Evolutionary conservation across 192 early-diverging fungal genomes (phyloP), one percentile per base, ranked within the genome.

Genomic region (Coemansia sp.): DNA sequence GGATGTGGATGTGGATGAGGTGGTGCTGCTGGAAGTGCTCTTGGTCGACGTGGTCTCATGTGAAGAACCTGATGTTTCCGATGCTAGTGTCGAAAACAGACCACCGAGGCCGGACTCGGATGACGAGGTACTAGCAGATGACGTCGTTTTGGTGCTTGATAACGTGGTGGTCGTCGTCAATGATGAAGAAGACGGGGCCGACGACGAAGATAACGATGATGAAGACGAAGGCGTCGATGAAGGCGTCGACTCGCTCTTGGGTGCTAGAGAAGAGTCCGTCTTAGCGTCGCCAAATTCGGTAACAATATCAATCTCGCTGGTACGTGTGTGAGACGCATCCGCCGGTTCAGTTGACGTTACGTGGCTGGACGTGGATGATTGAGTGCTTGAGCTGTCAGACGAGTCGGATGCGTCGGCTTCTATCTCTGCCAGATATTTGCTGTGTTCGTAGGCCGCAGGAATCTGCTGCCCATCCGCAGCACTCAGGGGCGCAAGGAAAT

Each of bases 261-360:
- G 35, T 38, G 35, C n/a, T n/a, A n/a, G n/a, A n/a, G n/a, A n/a
- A n/a, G n/a, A n/a, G n/a, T n/a, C 35, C 14, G 35, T 38, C 35
- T 38, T 14, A n/a, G 50, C 3, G 22, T 28, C 24, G 6, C 23
- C 62, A 23, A 58, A 22, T 16, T 71, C 68, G 11, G 62, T 64
- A 16, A 60, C 31, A 32, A 71, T 71, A 4, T 61, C 31, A 12
- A 71, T 27, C 53, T 71, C 68, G 2, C 53, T 23, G 11, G 66
- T 61, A 27, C 59, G 53, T 4, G 62, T 71, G 24, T 71, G 68
- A 14, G 61, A 49, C 12, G 58, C 48, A 52, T 54, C 52, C n/a
- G 30, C 38, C 16, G 29, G 46, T 30, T 31, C 28, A n/a, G 30
- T 12, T 18, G 18, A 27, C 51, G 21, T 2, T 18, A 47, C n/a